These are phyloP conservation scores for Dispira parvispora DNA, from an alignment of 192 early-diverging fungal genomes.

Conservation along the genomic window DNA sequence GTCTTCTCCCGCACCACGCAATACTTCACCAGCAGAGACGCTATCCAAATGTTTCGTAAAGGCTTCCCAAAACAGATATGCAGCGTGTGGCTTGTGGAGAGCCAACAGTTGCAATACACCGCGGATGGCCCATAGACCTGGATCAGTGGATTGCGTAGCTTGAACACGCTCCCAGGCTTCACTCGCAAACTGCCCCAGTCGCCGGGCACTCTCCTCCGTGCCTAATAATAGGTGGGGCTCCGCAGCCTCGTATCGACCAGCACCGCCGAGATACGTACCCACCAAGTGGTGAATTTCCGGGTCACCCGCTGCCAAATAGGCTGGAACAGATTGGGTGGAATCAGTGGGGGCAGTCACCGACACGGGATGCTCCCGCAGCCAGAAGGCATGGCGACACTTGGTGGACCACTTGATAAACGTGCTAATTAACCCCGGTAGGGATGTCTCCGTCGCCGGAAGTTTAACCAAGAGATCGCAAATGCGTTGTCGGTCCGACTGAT, in stretches of 20 bases:
- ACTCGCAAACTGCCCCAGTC: not conserved
- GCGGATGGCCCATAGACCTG: not conserved
- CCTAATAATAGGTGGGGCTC: constrained; percentile 4
- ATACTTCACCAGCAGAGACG: no score
- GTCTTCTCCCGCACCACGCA: no score
- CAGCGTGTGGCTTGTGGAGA: constrained; percentile 2
- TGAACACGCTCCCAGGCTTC: not conserved
- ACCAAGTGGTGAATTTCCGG: constrained; percentile 2
- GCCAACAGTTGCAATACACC: constrained; percentile 1
- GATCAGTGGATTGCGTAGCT: not conserved
- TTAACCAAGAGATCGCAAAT: not conserved
- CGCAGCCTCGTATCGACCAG: not conserved
- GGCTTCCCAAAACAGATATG: not conserved
- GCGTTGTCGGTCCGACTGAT: not conserved
- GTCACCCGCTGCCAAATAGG: not conserved
- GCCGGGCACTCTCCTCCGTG: not conserved
- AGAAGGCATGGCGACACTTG: not conserved
- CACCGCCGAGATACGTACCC: not conserved
- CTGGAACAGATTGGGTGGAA: not conserved
- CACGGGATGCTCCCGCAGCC: not conserved
- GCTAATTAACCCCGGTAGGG: not conserved
- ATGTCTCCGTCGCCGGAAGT: not conserved
- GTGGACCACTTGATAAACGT: not conserved
- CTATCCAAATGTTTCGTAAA: not conserved
- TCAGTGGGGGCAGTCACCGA: not conserved